phyloP scores from a whole-genome alignment of 2,329 filamentous ascomycete genomes.

The Trichoderma sp. region DNA sequence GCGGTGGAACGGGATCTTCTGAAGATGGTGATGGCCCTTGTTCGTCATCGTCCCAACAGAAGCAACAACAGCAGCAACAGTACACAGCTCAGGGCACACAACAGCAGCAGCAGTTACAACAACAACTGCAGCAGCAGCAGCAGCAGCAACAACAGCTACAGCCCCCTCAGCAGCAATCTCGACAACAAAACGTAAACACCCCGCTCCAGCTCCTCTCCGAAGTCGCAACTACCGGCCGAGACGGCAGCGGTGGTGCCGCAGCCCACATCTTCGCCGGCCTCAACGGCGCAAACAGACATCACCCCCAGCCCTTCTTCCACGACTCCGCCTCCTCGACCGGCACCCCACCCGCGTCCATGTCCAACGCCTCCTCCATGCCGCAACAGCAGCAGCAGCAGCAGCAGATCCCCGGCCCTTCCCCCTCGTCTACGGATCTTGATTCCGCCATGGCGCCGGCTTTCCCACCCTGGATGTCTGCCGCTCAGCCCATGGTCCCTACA shows the following conservation, averaged over 20 bases:
- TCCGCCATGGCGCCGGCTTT: constrained; percentile 29
- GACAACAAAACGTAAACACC: constrained; percentile 42
- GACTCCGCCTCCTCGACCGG: constrained; percentile 28
- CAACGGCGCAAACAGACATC: constrained; percentile 25
- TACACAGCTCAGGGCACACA: background rate
- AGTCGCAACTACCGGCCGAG: constrained; percentile 50
- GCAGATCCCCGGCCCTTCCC: constrained; percentile 2
- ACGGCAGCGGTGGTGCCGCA: constrained; percentile 26
- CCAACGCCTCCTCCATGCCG: background rate
- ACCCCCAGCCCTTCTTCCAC: constrained; percentile 39
- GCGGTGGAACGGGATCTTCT: background rate
- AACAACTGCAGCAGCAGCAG: constrained; percentile 22
- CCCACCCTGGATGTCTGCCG: constrained; percentile 21
- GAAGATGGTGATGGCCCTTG: background rate
- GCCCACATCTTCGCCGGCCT: constrained; percentile 25
- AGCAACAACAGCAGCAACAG: background rate
- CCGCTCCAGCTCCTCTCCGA: constrained; percentile 57
- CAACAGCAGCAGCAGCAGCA: too few relatives aligned
- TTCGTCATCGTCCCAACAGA: background rate
- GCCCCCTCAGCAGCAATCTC: constrained; percentile 22
- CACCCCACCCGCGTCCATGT: constrained; percentile 11
- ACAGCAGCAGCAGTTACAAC: constrained; percentile 22
- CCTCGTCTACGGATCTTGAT: constrained; percentile 23
- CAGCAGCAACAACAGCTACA: constrained; percentile 24
- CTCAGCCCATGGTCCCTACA: background rate